A percentile compares a stretch with the other conserved stretches of the same genome.
These are phyloP conservation scores for Cucumis sativus DNA, from an alignment of 306 rosid species.

Conservation along the genomic window Cucumber_9930_V3 NC_026659.2:14571501-14572000, in stretches of 20 bases:
- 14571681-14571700: slow-evolving; percentile 1
- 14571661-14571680: slow-evolving; percentile 74
- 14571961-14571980: background rate
- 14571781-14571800: background rate
- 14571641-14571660: slow-evolving; percentile 67
- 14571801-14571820: background rate
- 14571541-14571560: background rate
- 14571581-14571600: slow-evolving; percentile 74
- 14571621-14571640: slow-evolving; percentile 88
- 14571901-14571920: background rate
- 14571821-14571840: background rate
- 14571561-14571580: slow-evolving; percentile 61
- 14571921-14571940: background rate
- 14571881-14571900: background rate
- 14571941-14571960: background rate
- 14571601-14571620: slow-evolving; percentile 86
- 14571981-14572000: background rate
- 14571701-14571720: background rate
- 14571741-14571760: background rate
- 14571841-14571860: background rate
- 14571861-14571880: background rate
- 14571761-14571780: background rate
- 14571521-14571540: background rate
- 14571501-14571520: background rate
- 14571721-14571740: background rate